Percentiles rank a stretch among this genome's conserved stretches.
Evolutionary conservation across 805 yeast genomes (phyloP).

Genomic region (Kregervanrija fluxuum): DNA sequence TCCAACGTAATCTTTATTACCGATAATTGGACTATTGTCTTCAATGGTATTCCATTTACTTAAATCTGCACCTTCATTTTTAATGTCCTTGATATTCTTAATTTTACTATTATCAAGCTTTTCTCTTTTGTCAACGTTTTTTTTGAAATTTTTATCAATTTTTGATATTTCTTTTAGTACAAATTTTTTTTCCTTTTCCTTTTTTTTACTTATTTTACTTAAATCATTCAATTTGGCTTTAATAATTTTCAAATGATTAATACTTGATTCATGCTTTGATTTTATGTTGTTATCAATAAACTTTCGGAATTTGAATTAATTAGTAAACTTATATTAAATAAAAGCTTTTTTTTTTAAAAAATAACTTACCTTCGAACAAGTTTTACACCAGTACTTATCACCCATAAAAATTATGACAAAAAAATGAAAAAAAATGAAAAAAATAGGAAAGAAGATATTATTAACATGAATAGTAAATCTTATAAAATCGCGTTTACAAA

Average conservation of each 20-base stretch:
- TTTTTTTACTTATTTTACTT: constrained; percentile 11
- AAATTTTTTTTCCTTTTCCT: constrained; percentile 15
- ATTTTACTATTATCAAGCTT: neutral
- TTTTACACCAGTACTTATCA: constrained; percentile 21
- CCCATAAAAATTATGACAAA: no score
- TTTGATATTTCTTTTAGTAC: constrained; percentile 13
- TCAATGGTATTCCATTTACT: constrained; percentile 6
- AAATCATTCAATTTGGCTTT: constrained; percentile 19
- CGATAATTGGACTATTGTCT: neutral
- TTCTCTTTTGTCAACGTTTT: neutral
- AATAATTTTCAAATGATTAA: constrained; percentile 24
- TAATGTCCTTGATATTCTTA: constrained; percentile 4
- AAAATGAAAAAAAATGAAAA: no score
- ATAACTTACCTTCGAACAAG: constrained; percentile 29
- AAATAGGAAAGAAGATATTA: no score
- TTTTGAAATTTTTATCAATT: constrained; percentile 5
- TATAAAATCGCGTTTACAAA: no score
- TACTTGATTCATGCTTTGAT: constrained; percentile 27
- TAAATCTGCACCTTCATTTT: constrained; percentile 4
- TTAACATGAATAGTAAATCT: no score
- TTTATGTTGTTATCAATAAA: constrained; percentile 31
- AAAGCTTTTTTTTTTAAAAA: no score
- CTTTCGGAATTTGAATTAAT: constrained; percentile 12
- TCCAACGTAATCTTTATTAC: constrained; percentile 8
- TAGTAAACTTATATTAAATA: no score